Evolutionary conservation across 345 rosid genomes (phyloP).

Genomic region (Camelina hispida): DNA sequence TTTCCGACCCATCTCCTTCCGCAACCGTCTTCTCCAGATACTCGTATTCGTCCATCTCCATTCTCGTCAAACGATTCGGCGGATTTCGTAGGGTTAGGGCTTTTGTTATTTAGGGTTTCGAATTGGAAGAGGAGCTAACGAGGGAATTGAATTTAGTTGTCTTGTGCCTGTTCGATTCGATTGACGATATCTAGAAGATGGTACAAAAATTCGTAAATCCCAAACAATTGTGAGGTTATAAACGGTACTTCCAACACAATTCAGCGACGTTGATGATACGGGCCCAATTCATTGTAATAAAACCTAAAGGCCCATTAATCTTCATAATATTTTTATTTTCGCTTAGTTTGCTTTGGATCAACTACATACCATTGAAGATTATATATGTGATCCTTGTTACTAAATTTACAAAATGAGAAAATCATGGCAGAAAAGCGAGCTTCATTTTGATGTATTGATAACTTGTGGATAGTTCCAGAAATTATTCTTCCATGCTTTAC

Average conservation of each 20-base stretch:
- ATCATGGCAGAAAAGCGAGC: constrained; percentile 10
- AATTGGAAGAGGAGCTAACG: constrained; percentile 4
- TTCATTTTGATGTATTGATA: constrained; percentile 19
- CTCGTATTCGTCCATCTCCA: constrained; percentile 97
- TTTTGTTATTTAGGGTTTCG: constrained; percentile 42
- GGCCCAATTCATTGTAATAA: constrained; percentile 4
- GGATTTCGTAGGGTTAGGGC: constrained; percentile 23
- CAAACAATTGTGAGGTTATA: constrained; percentile 8
- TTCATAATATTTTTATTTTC: background rate
- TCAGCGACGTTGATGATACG: background rate
- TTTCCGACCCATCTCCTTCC: constrained; percentile 54
- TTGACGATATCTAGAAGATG: constrained; percentile 30
- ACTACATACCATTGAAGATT: no score
- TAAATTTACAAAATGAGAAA: no score
- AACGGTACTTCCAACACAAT: background rate
- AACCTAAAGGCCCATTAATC: constrained; percentile 14
- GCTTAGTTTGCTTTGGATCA: background rate
- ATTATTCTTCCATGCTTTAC: constrained; percentile 37
- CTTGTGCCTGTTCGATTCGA: constrained; percentile 3
- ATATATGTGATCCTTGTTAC: no score
- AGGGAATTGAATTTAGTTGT: background rate
- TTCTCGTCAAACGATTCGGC: constrained; percentile 31
- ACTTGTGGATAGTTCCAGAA: constrained; percentile 23
- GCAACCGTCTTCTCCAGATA: constrained; percentile 91
- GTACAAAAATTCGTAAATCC: background rate